Evolutionary conservation across 2,329 filamentous ascomycete genomes (phyloP), one percentile per base, ranked within the genome.

Genomic region (Fusarium nodosum): DNA sequence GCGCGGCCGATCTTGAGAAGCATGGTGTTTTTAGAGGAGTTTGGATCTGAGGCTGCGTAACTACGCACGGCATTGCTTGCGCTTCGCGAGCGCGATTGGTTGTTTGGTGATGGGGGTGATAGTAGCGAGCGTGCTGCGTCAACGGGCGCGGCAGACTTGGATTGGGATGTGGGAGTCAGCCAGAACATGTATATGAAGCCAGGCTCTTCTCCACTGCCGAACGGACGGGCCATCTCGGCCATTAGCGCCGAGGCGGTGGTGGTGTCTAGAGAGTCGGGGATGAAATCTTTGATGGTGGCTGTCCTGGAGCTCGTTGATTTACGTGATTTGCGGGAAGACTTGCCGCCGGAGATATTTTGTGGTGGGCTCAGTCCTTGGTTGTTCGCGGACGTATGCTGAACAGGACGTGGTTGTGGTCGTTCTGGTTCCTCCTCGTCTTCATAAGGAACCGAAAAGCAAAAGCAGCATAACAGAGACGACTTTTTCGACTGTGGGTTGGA

Each of bases 121-220:
- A 90, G 84, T 50, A 92, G 82, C 13, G 87, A 85, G 11, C 87
- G 84, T 22, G 88, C 86, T 44, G 88, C 83, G 67, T 88, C 90
- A 36, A 83, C 82, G 0, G 90, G 84, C 0, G 88, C 84, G 1
- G 85, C 82, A 0, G 86, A 38, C 2, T 51, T 50, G 13, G 64
- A 78, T 10, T 87, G 81, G 3, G 85, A 86, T 8, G 72, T 71
- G 33, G 93, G 90, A 0, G 93, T 97, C 24, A 97, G 86, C 94
- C 95, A 97, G 85, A 98, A 99, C 79, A 99, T 97, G 85, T 99
- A 99, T 72, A 99, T 98, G 81, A 96, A 99, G 38, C 96, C 96
- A 15, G 91, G 84, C 72, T 97, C 93, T 24, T 88, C 83, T 0
- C 93, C 94, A 46, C 94, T 87, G 2, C 78, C 75, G 36, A 76